Evolutionary conservation across 75 land plant species (phyloP).

Genomic region (Cupressus sempervirens): DNA sequence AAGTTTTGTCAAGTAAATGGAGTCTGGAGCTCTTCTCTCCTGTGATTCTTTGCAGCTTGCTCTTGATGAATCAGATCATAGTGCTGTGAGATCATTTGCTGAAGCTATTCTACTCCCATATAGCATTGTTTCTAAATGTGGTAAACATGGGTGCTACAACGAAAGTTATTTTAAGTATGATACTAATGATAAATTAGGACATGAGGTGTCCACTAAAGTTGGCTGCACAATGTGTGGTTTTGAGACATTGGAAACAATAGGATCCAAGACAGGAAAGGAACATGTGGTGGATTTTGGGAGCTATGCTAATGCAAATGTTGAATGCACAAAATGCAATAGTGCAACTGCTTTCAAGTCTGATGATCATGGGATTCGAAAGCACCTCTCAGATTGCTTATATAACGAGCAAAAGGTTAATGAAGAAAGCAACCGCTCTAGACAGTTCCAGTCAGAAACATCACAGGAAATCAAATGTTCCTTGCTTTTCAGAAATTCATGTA

Average conservation of each 20-base stretch:
- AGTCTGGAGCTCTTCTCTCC: neutral
- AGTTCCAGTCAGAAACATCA: conserved; percentile 2
- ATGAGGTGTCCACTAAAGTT: neutral
- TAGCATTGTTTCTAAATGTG: neutral
- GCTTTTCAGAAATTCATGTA: conserved; percentile 1
- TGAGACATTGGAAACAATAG: neutral
- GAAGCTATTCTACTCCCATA: conserved; percentile 30
- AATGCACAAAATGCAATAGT: neutral
- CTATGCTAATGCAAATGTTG: neutral
- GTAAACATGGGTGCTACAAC: neutral
- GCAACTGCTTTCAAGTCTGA: neutral
- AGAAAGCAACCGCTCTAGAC: neutral
- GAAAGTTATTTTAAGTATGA: neutral
- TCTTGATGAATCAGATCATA: conserved; percentile 11
- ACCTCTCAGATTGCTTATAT: neutral
- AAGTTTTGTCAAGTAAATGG: neutral
- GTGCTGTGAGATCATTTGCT: conserved; percentile 14
- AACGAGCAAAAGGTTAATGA: neutral
- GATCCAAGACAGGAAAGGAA: neutral
- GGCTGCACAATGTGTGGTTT: neutral
- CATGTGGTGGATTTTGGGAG: neutral
- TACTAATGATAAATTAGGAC: neutral
- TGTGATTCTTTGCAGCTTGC: conserved; percentile 7
- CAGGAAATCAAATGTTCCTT: neutral
- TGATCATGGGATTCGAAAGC: neutral